A percentile compares a stretch with the other conserved stretches of the same genome.
Evolutionary conservation across 768 basidiomycete species (phyloP).

Genomic region (Chalciporus chontae): DNA sequence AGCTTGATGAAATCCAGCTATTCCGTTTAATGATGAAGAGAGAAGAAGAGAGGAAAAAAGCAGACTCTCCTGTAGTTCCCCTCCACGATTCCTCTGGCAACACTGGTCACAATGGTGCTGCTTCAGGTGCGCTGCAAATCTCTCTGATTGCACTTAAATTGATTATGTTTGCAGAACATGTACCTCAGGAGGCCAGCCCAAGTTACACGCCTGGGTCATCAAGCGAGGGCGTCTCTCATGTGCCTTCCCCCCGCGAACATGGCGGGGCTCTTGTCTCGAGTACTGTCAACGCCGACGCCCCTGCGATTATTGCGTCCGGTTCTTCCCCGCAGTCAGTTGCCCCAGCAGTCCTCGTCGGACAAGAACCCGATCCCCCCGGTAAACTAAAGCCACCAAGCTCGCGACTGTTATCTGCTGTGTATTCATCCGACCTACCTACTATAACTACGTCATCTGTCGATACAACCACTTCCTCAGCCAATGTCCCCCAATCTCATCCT

Average conservation of each 20-base stretch:
- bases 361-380: constrained; percentile 20
- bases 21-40: constrained; percentile 83
- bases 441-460: constrained; percentile 32
- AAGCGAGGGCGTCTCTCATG: constrained; percentile 11
- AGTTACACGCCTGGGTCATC: constrained; percentile 5
- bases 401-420: constrained; percentile 35
- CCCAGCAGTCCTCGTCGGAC: neutral
- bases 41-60: constrained; percentile 54
- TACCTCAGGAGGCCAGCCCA: constrained; percentile 6
- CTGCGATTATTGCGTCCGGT: constrained; percentile 9
- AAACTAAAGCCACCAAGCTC: constrained; percentile 29
- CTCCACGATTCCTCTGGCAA: constrained; percentile 11
- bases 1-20: constrained; percentile 77
- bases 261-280: constrained; percentile 1
- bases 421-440: constrained; percentile 19
- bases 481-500: constrained; percentile 35
- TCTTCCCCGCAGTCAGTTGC: constrained; percentile 11
- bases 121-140: constrained; percentile 14
- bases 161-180: constrained; percentile 12
- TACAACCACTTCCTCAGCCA: constrained; percentile 37
- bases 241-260: constrained; percentile 16
- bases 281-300: constrained; percentile 1
- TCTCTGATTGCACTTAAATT: constrained; percentile 6
- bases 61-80: constrained; percentile 17
- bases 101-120: constrained; percentile 6